Percentiles rank a stretch among this genome's conserved stretches.
Evolutionary conservation across 1,139 yeast species (phyloP).

Genomic region (Meyerozyma smithsonii): DNA sequence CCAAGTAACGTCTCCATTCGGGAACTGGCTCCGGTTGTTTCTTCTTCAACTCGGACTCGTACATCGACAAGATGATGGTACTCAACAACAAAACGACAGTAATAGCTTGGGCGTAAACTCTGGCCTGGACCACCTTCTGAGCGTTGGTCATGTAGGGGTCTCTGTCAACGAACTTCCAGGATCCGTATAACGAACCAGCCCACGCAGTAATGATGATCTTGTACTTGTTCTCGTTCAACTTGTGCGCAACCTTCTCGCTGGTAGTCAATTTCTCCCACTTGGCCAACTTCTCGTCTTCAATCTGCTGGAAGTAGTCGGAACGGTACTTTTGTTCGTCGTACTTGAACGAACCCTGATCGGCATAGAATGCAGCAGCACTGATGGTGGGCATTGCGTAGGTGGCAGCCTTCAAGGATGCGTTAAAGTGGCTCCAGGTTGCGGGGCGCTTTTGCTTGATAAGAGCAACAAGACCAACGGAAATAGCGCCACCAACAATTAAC

Average conservation of each 20-base stretch:
- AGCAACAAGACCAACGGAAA: slow-evolving; percentile 46
- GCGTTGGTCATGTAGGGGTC: slow-evolving; percentile 75
- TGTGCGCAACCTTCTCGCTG: slow-evolving; percentile 41
- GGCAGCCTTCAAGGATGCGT: slow-evolving; percentile 53
- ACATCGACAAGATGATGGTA: slow-evolving; percentile 58
- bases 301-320: slow-evolving; percentile 16
- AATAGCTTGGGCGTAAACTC: slow-evolving; percentile 89
- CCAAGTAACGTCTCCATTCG: slow-evolving; percentile 29
- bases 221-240: slow-evolving; percentile 60
- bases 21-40: slow-evolving; percentile 33
- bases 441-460: slow-evolving; percentile 21
- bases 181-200: slow-evolving; percentile 84
- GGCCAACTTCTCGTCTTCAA: slow-evolving; percentile 30
- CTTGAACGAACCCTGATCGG: slow-evolving; percentile 53
- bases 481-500: slow-evolving; percentile 46
- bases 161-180: slow-evolving; percentile 71
- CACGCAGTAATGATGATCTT: slow-evolving; percentile 73
- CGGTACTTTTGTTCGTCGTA: slow-evolving; percentile 51
- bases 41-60: slow-evolving; percentile 50
- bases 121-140: slow-evolving; percentile 87
- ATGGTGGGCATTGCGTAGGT: slow-evolving; percentile 59
- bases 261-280: slow-evolving; percentile 47
- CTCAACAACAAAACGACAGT: slow-evolving; percentile 62
- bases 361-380: slow-evolving; percentile 47
- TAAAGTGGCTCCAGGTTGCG: slow-evolving; percentile 13